Evolutionary conservation across 176 grass and related monocot genomes (phyloP), one percentile per base, ranked within the genome.

Genomic region (Lolium rigidum): DNA sequence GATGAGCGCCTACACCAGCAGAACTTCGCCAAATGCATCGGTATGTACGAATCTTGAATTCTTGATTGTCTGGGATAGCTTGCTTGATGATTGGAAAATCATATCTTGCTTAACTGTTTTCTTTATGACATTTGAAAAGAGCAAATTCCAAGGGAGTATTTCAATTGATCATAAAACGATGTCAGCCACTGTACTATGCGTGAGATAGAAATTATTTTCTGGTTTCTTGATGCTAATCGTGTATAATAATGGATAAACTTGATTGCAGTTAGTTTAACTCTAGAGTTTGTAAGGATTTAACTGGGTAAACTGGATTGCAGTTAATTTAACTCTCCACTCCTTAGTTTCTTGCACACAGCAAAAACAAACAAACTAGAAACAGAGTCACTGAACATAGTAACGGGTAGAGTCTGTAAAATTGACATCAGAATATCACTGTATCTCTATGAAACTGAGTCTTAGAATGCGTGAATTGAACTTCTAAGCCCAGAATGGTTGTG

Each of bases 401-500:
- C 3, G 24, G 55, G 38, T 26, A 0, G 11, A 64, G 21, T 49
- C 21, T 28, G 58, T 48, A 64, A 44, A 56, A 56, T 2, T 56
- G 18, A 10, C 26, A 70, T 22, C 15, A 38, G 7, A 80, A 59
- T 73, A 47, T 7, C 39, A 86, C 76, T 49, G 15, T 18, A n/a
- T 82, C 48, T 18, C 9, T 7, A 55, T 28, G 20, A 37, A 58
- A 37, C 7, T 62, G 25, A 10, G 39, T 80, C 12, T 10, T 61
- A 24, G 2, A 72, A 13, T 54, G 64, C 28, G 35, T 5, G 0
- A 80, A 35, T 17, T 58, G 15, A 37, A 58, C 22, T 10, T 74
- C 22, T 48, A 25, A 78, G 48, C 47, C 37, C 51, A 46, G 20
- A 77, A 67, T 52, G 74, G 13, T 17, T 74, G 46, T 84, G 37